Evolutionary conservation across 495 filamentous ascomycete genomes (phyloP), one percentile per base, ranked within the genome.

Genomic region (Niebla homalea): DNA sequence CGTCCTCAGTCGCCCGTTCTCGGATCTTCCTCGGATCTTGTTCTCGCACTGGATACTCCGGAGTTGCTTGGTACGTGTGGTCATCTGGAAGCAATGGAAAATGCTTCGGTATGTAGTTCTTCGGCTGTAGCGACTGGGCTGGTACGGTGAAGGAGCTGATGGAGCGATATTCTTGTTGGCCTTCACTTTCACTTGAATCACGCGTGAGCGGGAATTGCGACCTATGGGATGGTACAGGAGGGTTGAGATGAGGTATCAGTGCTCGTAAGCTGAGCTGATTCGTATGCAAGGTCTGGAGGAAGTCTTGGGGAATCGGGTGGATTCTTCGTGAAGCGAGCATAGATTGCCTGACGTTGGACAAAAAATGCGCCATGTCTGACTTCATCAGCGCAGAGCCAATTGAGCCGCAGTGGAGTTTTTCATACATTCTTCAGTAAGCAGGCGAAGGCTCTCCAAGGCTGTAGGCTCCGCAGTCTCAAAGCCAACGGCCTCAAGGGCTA

Each of bases 1-100:
- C 83, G 56, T 86, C 80, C 60, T 84, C 76, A 4, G 83, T 84
- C 3, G 83, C 83, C 22, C 69, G 74, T 60, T 89, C 85, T 14
- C 85, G 70, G 46, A 89, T 81, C 60, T 76, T 78, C 40, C 82
- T 69, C 2, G 83, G 79, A 60, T 89, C 84, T 20, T 67, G 75
- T 43, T 84, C 80, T 41, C 84, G 73, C 40, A 75, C 69, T 0
- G 79, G 75, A 53, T 76, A 83, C 10, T 84, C 77, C 2, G 80
- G 70, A 1, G 84, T 87, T 29, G 72, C 66, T 54, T 77, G 74
- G 62, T 82, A 89, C 14, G 85, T 85, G 62, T 89, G 85, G 59
- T 75, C 77, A 54, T 79, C 78, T 7, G 85, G 85, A 36, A 87
- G 80, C 19, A 73, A 60, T 10, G 85, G 85, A 51, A 89, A 82